Evolutionary conservation across 148 eudicot species (phyloP), one percentile per base, ranked within the genome.

Genomic region (Heliamphora exappendiculata): DNA sequence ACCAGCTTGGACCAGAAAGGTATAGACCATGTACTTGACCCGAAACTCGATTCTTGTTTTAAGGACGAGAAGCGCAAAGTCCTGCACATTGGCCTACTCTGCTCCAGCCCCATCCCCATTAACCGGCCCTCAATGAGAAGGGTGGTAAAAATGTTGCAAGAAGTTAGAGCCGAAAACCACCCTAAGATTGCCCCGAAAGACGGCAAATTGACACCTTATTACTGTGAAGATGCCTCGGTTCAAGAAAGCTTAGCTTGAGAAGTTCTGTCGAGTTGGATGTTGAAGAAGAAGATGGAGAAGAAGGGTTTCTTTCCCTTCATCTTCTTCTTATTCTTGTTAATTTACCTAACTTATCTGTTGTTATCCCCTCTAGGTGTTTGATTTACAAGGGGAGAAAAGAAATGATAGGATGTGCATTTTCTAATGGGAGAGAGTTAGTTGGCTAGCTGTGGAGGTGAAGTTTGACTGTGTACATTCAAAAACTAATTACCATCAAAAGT

Each of bases 101-200:
- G 98, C 87, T 90, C 98, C 0, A 88, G 92, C 68, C 90, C 97
- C 14, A 84, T 94, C 14, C 98, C 98, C 5, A 89, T 94, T 31
- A 92, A 92, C 78, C 88, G 98, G 4, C 98, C 98, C 12, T 90
- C 97, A 0, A 94, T 94, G 98, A 83, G 97, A 73, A 81, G 98
- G 24, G 97, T 92, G 22, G 98, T 94, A 13, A 89, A 92, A 72
- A 82, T 90, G 94, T 78, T 94, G 83, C 89, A 81, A 78, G 98
- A 92, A 71, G 81, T 89, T 22, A 79, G 88, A 42, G 91, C 82
- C 1, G 90, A 86, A 24, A 78, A 81, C 73, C 81, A 72, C 41
- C 64, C 79, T 49, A 89, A 79, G 72, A 50, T 69, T 3, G 79
- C n/a, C n/a, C n/a, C 57, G 4, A 92, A 78, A 71, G 97, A 90